Evolutionary conservation across 148 eudicot species (phyloP), one percentile per base, ranked within the genome.

Genomic region (Cornus controversa): DNA sequence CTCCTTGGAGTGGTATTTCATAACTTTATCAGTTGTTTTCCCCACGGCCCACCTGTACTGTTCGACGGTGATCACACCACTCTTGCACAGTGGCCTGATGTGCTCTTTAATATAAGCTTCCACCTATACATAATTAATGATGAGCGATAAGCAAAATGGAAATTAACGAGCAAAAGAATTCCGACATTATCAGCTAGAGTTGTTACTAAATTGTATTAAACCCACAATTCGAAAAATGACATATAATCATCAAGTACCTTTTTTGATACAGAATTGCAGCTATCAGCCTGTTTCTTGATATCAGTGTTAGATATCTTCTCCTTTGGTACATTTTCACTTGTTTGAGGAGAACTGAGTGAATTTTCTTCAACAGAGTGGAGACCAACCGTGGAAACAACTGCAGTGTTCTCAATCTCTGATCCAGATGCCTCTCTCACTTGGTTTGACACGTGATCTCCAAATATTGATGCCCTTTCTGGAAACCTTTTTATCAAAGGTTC

Each of bases 71-170:
- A 93, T 91, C 78, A 95, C 92, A 31, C 93, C 90, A 58, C 98
- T 95, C 88, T 93, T 96, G 93, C 98, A 93, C 16, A 96, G 80
- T 67, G 99, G 98, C 79, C 98, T 84, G 82, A 96, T 85, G 87
- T 96, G 99, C 91, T 96, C 99, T 84, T 96, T 96, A 67, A 96
- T 88, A 74, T 93, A 96, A 54, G 94, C 90, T 90, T 92, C 91
- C 28, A 94, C 98, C 99, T 96, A 84, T 75, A 69, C 15, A 66
- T 28, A 31, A 57, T 47, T 26, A 3, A 0, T 22, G 34, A 45
- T 8, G 66, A 54, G 22, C 6, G 5, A 9, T 57, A 9, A n/a
- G 34, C 64, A 37, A 22, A 60, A 60, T 7, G 8, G 64, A 20
- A 60, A 22, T 4, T 18, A 2, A 60, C 18, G 4, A 50, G 14